phyloP scores from a whole-genome alignment of 2,329 filamentous ascomycete species.

The Cladosporium sp. region DNA sequence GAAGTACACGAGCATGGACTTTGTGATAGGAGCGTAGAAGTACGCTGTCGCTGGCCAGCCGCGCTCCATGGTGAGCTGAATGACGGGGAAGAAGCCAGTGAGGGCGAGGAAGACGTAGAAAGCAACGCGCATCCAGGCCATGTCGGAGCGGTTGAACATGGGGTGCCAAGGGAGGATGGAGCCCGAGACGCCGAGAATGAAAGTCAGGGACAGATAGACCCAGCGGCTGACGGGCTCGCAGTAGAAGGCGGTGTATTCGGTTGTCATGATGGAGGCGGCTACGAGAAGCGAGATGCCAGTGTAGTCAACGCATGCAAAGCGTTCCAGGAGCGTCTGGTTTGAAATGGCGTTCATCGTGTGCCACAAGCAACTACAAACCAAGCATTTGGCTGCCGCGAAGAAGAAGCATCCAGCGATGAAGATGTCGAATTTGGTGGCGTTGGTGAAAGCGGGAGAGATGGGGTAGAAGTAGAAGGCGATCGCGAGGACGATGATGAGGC shows the following conservation, averaged over 20 bases:
- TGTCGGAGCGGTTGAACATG: conserved; percentile 86
- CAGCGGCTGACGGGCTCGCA: conserved; percentile 88
- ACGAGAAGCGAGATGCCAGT: conserved; percentile 95
- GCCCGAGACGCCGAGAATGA: conserved; percentile 77
- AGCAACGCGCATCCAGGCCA: conserved; percentile 87
- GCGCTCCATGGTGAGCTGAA: conserved; percentile 78
- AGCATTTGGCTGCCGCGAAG: conserved; percentile 90
- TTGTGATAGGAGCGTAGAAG: conserved; percentile 85
- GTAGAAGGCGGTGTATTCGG: conserved; percentile 98
- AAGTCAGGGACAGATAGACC: conserved; percentile 81
- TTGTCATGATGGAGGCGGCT: conserved; percentile 94
- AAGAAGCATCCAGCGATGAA: conserved; percentile 94
- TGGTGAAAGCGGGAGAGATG: conserved; percentile 77
- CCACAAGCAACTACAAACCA: conserved; percentile 95
- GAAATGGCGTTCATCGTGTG: conserved; percentile 99
- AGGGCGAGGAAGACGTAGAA: conserved; percentile 88
- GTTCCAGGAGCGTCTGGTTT: conserved; percentile 83
- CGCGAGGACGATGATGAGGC: conserved; percentile 81
- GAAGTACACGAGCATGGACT: conserved; percentile 85
- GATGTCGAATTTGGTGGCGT: conserved; percentile 85
- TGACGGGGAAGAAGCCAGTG: conserved; percentile 85
- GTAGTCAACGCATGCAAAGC: conserved; percentile 97
- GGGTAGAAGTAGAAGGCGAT: conserved; percentile 97
- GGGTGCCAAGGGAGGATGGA: conserved; percentile 96
- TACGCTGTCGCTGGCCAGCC: conserved; percentile 79